Evolutionary conservation across 1,139 yeast species (phyloP), one percentile per base, ranked within the genome.

Genomic region (Arxiozyma heterogenica): DNA sequence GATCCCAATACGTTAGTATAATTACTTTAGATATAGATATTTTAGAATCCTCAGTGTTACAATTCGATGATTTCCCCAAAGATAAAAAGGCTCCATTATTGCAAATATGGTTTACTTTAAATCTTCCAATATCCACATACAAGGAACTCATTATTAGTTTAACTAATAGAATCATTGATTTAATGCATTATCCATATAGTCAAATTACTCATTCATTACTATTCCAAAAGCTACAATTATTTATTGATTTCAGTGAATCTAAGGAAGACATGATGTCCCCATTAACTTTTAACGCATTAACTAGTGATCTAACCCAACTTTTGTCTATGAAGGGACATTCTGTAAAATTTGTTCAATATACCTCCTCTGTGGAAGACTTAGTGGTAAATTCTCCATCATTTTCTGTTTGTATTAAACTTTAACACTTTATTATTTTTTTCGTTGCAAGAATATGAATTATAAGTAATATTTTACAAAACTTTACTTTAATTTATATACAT

Each of bases 171-270:
- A 46, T 46, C 6, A 46, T 46, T 17, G 27, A 46, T 38, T 11
- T 46, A 34, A 3, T 46, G 4, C 12, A 46, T 46, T 46, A 46
- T 17, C 49, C 49, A 4, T 38, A 38, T 46, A 7, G 3, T 21
- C 49, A 38, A 34, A 46, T 38, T 4, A 4, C 15, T 6, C 20
- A 34, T 34, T 22, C n/a, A 38, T 8, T 15, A 15, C 18, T 42
- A 4, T 46, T 38, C 30, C 49, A 46, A 22, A 46, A 46, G 21
- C 27, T 46, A 34, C 49, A 46, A 46, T 34, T 46, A 38, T 38
- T 34, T 17, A 15, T 46, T 6, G 49, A 46, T n/a, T 17, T 46
- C 22, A 46, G 30, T 12, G 15, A 21, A 9, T 38, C 23, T 8
- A 17, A 38, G 8, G 42, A 34, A 15, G 20, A 34, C 5, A 34